Evolutionary conservation across 129 eudicot genomes (phyloP).

Genomic region (Flaveria brownii): DNA sequence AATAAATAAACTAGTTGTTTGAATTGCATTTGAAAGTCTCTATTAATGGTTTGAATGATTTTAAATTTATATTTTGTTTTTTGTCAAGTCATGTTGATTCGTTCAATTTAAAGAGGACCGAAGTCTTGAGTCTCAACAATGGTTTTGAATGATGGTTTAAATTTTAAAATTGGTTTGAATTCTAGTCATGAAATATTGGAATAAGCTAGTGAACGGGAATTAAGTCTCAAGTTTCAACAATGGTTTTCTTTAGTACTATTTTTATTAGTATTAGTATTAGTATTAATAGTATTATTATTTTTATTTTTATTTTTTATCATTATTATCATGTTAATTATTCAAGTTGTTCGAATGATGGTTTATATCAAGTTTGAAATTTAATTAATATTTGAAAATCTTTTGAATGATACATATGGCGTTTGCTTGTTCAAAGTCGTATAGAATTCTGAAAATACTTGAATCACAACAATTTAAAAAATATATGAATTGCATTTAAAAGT

Average conservation of each 20-base stretch:
- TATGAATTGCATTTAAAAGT: too few species aligned
- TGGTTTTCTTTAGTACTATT: not conserved
- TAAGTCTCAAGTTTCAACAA: not conserved
- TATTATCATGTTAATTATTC: not conserved
- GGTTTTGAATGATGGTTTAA: not conserved
- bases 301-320: not conserved
- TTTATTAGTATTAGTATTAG: too few species aligned
- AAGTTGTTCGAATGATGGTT: not conserved
- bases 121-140: not conserved
- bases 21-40: slow-evolving; percentile 2
- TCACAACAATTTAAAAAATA: too few species aligned
- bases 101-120: not conserved
- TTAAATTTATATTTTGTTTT: not conserved
- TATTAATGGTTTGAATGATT: not conserved
- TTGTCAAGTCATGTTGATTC: not conserved
- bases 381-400: too few species aligned
- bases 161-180: not conserved
- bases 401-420: too few species aligned
- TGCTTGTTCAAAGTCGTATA: too few species aligned
- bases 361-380: too few species aligned
- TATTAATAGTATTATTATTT: too few species aligned
- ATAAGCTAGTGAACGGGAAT: not conserved
- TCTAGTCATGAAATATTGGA: slow-evolving; percentile 1
- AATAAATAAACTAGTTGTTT: not conserved
- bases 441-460: too few species aligned